Evolutionary conservation across 2,329 filamentous ascomycete species (phyloP).

Genomic region (Sarocladium brachiariae): DNA sequence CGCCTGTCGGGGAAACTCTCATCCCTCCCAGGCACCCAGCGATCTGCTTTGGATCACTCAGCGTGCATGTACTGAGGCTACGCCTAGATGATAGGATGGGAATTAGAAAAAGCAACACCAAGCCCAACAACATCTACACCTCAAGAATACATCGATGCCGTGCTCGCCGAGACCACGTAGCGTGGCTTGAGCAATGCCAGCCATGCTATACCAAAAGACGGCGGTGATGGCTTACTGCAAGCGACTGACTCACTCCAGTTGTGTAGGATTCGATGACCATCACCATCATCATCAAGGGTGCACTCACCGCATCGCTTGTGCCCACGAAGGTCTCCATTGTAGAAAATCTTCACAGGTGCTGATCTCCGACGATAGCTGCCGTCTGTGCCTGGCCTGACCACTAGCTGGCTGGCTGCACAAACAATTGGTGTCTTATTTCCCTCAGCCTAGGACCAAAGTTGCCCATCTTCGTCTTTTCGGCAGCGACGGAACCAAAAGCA

Average conservation of each 20-base stretch:
- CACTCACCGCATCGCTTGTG: background rate
- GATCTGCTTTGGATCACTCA: background rate
- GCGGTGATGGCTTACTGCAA: background rate
- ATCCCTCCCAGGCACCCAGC: background rate
- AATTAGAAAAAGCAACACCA: too few species aligned
- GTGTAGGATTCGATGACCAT: background rate
- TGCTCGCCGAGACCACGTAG: too few species aligned
- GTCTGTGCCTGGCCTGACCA: slow-evolving; percentile 1
- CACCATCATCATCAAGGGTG: background rate
- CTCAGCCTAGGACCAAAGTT: background rate
- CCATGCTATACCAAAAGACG: too few species aligned
- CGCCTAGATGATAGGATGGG: too few species aligned
- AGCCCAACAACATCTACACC: too few species aligned
- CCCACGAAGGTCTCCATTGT: background rate
- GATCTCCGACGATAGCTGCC: background rate
- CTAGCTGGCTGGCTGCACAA: background rate
- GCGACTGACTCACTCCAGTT: background rate
- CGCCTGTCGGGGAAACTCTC: background rate
- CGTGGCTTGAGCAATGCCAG: too few species aligned
- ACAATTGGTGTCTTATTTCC: slow-evolving; percentile 1
- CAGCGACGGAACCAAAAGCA: slow-evolving; percentile 7
- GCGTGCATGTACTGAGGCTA: too few species aligned
- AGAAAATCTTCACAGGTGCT: slow-evolving; percentile 3
- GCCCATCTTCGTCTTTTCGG: slow-evolving; percentile 4
- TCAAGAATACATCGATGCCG: too few species aligned